These are phyloP conservation scores for Cladosporium sp. DNA, from an alignment of 2,329 filamentous ascomycete species.

Conservation along the genomic window DNA sequence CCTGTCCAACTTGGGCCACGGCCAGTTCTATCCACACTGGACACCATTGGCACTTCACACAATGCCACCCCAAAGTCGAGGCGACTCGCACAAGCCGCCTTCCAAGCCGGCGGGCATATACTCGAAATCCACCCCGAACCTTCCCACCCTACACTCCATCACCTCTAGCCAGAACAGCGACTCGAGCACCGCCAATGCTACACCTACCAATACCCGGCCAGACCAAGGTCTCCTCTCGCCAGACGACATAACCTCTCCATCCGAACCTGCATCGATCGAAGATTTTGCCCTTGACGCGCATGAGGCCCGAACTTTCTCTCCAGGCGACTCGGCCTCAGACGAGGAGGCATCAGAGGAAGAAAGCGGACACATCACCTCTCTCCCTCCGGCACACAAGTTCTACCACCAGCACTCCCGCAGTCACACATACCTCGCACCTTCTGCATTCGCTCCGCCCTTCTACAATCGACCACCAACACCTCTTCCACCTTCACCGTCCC, in stretches of 20 bases:
- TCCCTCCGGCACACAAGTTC: slow-evolving; percentile 29
- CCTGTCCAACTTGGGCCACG: neutral
- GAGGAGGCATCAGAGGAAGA: slow-evolving; percentile 16
- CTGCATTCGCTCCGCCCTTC: slow-evolving; percentile 70
- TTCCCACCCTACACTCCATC: slow-evolving; percentile 37
- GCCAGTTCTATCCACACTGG: neutral
- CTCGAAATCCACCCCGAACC: slow-evolving; percentile 43
- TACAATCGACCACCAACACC: slow-evolving; percentile 96
- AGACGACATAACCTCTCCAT: slow-evolving; percentile 30
- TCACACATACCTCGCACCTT: slow-evolving; percentile 38
- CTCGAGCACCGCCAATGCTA: slow-evolving; percentile 13
- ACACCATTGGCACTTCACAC: neutral
- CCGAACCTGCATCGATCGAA: slow-evolving; percentile 34
- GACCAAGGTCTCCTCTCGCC: slow-evolving; percentile 8
- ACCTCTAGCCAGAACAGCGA: slow-evolving; percentile 11
- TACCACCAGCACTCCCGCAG: slow-evolving; percentile 38
- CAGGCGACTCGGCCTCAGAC: slow-evolving; percentile 24
- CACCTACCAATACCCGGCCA: slow-evolving; percentile 12
- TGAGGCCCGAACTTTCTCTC: slow-evolving; percentile 25
- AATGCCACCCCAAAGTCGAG: slow-evolving; percentile 42
- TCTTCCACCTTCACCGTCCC: slow-evolving; percentile 81
- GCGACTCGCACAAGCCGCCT: slow-evolving; percentile 21
- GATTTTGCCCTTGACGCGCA: slow-evolving; percentile 30
- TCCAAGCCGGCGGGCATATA: slow-evolving; percentile 35
- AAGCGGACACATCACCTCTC: slow-evolving; percentile 16